phyloP scores from a whole-genome alignment of 495 filamentous ascomycete species.

The Podospora pseudocomata region DNA sequence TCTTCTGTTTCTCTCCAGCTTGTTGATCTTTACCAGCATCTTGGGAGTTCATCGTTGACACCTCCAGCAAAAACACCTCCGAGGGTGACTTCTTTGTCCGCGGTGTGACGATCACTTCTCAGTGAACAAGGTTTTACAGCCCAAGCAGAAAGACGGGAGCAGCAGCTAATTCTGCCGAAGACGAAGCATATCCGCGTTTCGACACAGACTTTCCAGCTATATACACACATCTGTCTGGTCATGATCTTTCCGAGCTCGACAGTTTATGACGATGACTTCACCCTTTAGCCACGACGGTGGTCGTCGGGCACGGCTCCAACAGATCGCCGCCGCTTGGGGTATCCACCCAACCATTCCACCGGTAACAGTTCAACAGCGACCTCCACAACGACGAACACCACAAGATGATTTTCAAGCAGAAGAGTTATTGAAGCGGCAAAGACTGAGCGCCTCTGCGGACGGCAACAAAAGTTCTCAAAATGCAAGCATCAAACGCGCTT shows the following conservation, averaged over 20 bases:
- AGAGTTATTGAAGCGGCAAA: slow-evolving; percentile 43
- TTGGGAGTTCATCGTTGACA: not conserved
- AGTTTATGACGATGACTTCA: slow-evolving; percentile 16
- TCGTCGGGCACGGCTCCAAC: slow-evolving; percentile 35
- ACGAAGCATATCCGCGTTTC: too few relatives aligned
- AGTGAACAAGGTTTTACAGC: not conserved
- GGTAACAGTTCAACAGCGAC: slow-evolving; percentile 21
- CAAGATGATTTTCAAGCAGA: slow-evolving; percentile 44
- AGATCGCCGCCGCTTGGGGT: slow-evolving; percentile 38
- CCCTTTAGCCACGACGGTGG: slow-evolving; percentile 28
- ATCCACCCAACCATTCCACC: slow-evolving; percentile 26
- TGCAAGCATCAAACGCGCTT: slow-evolving; percentile 40
- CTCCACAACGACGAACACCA: slow-evolving; percentile 30
- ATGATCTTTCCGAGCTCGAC: not conserved
- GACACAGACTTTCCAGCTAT: not conserved
- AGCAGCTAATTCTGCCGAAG: not conserved
- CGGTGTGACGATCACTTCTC: not conserved
- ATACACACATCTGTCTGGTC: not conserved
- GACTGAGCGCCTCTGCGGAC: slow-evolving; percentile 28
- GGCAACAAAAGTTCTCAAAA: slow-evolving; percentile 26
- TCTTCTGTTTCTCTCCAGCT: too few relatives aligned
- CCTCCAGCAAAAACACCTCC: not conserved
- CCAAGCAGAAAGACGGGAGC: not conserved
- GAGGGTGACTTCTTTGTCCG: not conserved
- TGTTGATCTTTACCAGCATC: not conserved